Base-by-base conservation (phyloP, 2,329 filamentous ascomycete genomes). In the Hypoxylon sp. region DNA sequence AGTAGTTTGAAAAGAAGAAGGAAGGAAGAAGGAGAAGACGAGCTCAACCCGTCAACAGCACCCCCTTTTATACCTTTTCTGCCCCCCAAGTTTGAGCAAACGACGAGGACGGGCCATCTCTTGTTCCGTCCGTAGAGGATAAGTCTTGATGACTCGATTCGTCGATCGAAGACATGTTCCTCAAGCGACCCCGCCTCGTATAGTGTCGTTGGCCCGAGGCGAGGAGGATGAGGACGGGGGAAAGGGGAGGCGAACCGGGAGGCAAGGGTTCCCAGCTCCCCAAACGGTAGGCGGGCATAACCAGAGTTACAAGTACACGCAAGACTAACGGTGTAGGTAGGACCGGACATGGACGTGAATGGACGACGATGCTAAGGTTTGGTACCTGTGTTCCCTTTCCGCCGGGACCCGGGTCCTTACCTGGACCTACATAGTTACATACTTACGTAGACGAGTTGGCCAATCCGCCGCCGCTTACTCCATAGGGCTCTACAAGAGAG, bases 61-160 rank as follows among this genome's bases (percentile, higher is more conserved):
- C 70, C 72, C 74, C 83, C 77, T 86, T 88, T 88, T 88, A 88
- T 88, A 88, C 78, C 80, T 83, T 79, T 83, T 72, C 48, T 58
- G 49, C 64, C 35, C 45, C 50, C 37, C n/a, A 35, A 33, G 45
- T 47, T 50, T 31, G 61, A 58, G 41, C 58, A 47, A 53, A 57
- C 59, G 60, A 67, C 62, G 67, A 68, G 69, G 45, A 64, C 70
- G 69, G 64, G 15, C 55, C 58, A 62, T 62, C 51, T 62, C 66
- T 58, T 65, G 68, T 69, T 51, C 56, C 46, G 49, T 48, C 41
- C 42, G 45, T 58, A 53, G 47, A 47, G 64, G 64, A 69, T 67
- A 64, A 62, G 54, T 61, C 53, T 35, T 55, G 58, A 63, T 27
- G 67, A 73, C 68, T 69, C 71, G 61, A 67, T 73, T 69, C 64